phyloP scores from a whole-genome alignment of 202 grass and related monocot species.

The Saccharum hybrid region DNA sequence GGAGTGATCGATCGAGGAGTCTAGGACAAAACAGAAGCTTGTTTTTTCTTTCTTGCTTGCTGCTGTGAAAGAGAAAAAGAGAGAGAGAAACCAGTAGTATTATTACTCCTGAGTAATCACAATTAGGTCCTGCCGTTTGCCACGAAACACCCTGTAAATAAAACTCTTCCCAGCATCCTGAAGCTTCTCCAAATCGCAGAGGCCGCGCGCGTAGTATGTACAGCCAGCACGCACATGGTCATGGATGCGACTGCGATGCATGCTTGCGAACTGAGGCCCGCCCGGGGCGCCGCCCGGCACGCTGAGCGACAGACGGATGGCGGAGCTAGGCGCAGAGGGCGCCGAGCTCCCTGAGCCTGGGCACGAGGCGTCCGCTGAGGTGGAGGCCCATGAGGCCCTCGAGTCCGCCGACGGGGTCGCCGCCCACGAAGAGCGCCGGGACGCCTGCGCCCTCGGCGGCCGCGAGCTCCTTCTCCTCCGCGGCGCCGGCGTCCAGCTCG shows the following conservation, averaged over 20 bases:
- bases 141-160: neutral
- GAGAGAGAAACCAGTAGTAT: neutral
- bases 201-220: conserved; percentile 4
- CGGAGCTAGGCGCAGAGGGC: conserved; percentile 49
- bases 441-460: conserved; percentile 41
- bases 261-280: too few relatives aligned
- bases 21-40: conserved; percentile 50
- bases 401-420: conserved; percentile 72
- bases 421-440: conserved; percentile 85
- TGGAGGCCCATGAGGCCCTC: conserved; percentile 92
- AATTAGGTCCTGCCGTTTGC: conserved; percentile 31
- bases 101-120: conserved; percentile 47
- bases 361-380: conserved; percentile 83
- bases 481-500: conserved; percentile 61
- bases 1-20: neutral
- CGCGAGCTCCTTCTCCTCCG: conserved; percentile 46
- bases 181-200: conserved; percentile 25
- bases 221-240: too few relatives aligned
- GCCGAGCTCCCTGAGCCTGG: conserved; percentile 66
- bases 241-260: too few relatives aligned
- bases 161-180: neutral
- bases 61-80: neutral
- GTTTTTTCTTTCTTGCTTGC: neutral
- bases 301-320: too few relatives aligned
- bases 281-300: too few relatives aligned